Base-by-base conservation (phyloP, 495 filamentous ascomycete genomes). In the Cercophora scortea region DNA sequence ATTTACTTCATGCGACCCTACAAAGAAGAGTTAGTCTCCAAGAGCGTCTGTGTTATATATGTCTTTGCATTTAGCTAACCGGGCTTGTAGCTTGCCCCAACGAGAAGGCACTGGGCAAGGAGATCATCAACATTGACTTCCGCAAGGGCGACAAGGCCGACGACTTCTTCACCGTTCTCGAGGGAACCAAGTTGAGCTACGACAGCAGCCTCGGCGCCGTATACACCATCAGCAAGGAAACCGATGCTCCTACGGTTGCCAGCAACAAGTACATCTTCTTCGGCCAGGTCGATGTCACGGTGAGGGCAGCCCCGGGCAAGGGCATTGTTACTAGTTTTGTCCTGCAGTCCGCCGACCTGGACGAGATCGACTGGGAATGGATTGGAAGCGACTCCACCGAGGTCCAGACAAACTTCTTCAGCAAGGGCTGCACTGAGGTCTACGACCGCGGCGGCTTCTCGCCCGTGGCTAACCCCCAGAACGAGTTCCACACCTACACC, bases 281-380 rank as follows among this genome's bases (percentile, higher is more conserved):
- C 70, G 88, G 88, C 54, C 79, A 83, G 58, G 75, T 90, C 46
- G 82, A 87, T 50, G 74, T 85, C 40, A 76, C 74, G 50, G 69
- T 87, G 47, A 76, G 84, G 64, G 86, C 85, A 52, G 78, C 86
- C 46, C 72, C 75, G 5, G 88, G 88, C 18, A 56, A 54, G 4
- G 88, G 88, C 56, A 73, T 95, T 45, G 81, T 98, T 46, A 94
- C 87, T 67, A 88, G 83, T 62, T 78, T 91, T 49, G 88, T 96
- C 45, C 72, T 98, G 61, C 83, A 93, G 69, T 96, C 91, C 4
- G 91, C 91, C 64, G 86, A 89, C 59, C 80, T 94, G 10, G 93
- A 98, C 69, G 93, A 98, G 73, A 89, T 98, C 55, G 93, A 96
- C 68, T 95, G 89, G 88, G 86, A 90, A 64, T 89, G 84, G 83